Percentiles rank a stretch among this genome's conserved stretches.
Evolutionary conservation across 2,329 filamentous ascomycete species (phyloP).

Genomic region (Neobulgaria alba): DNA sequence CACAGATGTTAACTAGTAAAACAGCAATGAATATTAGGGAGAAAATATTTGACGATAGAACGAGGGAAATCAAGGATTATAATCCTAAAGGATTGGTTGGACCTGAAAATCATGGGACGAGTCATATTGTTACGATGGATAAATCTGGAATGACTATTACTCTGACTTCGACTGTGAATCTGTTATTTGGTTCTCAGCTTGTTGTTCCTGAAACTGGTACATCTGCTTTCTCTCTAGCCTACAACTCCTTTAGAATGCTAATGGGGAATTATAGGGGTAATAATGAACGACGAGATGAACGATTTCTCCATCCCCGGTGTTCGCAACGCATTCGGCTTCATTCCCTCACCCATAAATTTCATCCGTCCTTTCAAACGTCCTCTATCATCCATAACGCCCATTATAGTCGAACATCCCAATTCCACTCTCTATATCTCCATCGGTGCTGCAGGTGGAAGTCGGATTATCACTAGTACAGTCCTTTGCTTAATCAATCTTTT

Average conservation of each 20-base stretch:
- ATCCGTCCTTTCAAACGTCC: slow-evolving; percentile 75
- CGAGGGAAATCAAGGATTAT: slow-evolving; percentile 67
- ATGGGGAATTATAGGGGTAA: slow-evolving; percentile 14
- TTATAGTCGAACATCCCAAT: slow-evolving; percentile 63
- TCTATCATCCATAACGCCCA: slow-evolving; percentile 71
- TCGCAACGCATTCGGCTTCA: slow-evolving; percentile 77
- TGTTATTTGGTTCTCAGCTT: slow-evolving; percentile 72
- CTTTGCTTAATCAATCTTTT: slow-evolving; percentile 67
- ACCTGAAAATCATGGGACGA: slow-evolving; percentile 64
- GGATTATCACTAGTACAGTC: slow-evolving; percentile 74
- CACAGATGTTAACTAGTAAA: slow-evolving; percentile 53
- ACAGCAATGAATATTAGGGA: slow-evolving; percentile 51
- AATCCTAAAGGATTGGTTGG: slow-evolving; percentile 58
- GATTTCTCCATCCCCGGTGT: slow-evolving; percentile 80
- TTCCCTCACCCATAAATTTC: slow-evolving; percentile 72
- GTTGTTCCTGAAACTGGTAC: slow-evolving; percentile 76
- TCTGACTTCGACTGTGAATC: slow-evolving; percentile 80
- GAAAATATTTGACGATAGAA: slow-evolving; percentile 64
- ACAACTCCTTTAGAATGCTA: not conserved
- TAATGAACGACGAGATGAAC: slow-evolving; percentile 54
- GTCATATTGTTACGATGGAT: slow-evolving; percentile 66
- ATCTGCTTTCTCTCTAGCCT: not conserved
- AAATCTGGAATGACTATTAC: slow-evolving; percentile 65
- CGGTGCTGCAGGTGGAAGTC: slow-evolving; percentile 71
- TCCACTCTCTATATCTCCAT: slow-evolving; percentile 58